These are phyloP conservation scores for Cokeromyces recurvatus DNA, from an alignment of 371 early-diverging fungal species.

Conservation along the genomic window DNA sequence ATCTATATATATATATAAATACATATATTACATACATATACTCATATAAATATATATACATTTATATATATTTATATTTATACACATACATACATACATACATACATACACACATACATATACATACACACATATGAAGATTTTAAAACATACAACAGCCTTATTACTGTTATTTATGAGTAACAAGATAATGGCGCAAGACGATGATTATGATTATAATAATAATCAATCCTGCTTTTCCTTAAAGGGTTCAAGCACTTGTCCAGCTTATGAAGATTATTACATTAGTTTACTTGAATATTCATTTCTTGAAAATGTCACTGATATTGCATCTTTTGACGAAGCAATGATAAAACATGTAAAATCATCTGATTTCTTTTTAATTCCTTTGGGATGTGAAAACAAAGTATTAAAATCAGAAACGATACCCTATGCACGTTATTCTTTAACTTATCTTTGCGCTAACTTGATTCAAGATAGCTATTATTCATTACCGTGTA, in stretches of 20 bases:
- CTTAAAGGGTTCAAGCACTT: slow-evolving; percentile 32
- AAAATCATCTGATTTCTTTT: slow-evolving; percentile 21
- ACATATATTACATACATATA: no score
- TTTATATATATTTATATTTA: no score
- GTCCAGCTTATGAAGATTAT: slow-evolving; percentile 34
- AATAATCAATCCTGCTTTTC: no score
- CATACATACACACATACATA: no score
- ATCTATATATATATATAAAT: no score
- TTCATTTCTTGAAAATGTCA: slow-evolving; percentile 22
- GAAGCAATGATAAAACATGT: slow-evolving; percentile 22
- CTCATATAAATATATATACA: no score
- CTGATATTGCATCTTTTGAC: slow-evolving; percentile 34
- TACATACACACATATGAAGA: no score
- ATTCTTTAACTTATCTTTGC: slow-evolving; percentile 32
- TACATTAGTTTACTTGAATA: slow-evolving; percentile 34
- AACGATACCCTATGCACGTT: slow-evolving; percentile 40
- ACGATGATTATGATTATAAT: background rate
- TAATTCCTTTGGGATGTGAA: slow-evolving; percentile 23
- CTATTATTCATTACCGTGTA: slow-evolving; percentile 32
- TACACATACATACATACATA: no score
- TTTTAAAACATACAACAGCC: no score
- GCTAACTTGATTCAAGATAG: slow-evolving; percentile 33
- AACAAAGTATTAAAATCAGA: slow-evolving; percentile 11
- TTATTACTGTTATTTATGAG: no score
- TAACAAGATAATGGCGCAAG: no score